Percentiles rank a stretch among this genome's conserved stretches.
Conservation (phyloP, 2,329 filamentous ascomycete genomes). For the Colletotrichum incanum region DNA sequence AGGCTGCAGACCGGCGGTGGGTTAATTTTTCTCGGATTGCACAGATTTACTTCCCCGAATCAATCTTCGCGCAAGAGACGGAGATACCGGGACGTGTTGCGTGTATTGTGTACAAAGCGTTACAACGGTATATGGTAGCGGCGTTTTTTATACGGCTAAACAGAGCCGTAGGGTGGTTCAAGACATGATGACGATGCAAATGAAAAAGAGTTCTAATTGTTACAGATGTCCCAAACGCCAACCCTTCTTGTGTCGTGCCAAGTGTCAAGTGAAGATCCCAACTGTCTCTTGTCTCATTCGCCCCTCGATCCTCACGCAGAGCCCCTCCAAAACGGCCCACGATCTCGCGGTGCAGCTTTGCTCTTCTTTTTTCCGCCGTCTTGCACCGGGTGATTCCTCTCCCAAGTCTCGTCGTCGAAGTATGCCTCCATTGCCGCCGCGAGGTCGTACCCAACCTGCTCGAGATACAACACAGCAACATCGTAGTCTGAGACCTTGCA, state of each 20-base stretch:
- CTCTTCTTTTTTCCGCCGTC: conserved; percentile 51
- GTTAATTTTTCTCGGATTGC: background rate
- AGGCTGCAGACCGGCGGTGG: conserved; percentile 39
- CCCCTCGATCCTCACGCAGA: conserved; percentile 24
- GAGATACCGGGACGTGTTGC: conserved; percentile 1
- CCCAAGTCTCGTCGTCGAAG: conserved; percentile 83
- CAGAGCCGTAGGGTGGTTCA: conserved; percentile 35
- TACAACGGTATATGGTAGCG: conserved; percentile 33
- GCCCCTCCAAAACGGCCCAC: conserved; percentile 53
- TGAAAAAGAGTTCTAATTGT: conserved; percentile 42
- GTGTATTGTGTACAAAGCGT: conserved; percentile 38
- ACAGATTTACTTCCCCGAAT: background rate
- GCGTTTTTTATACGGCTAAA: conserved; percentile 41
- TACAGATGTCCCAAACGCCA: conserved; percentile 23
- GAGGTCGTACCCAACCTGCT: conserved; percentile 78
- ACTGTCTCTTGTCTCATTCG: background rate
- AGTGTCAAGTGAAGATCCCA: background rate
- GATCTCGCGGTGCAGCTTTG: conserved; percentile 45
- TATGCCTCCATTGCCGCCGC: conserved; percentile 75
- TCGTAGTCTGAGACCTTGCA: conserved; percentile 86
- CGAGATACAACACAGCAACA: conserved; percentile 81
- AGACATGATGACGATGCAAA: conserved; percentile 44
- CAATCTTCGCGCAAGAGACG: conserved; percentile 2
- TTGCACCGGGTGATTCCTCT: conserved; percentile 75
- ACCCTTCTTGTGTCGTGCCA: background rate